Evolutionary conservation across 352 stramenopile genomes (phyloP), one percentile per base, ranked within the genome.

Genomic region (Pythium pyrilobum): DNA sequence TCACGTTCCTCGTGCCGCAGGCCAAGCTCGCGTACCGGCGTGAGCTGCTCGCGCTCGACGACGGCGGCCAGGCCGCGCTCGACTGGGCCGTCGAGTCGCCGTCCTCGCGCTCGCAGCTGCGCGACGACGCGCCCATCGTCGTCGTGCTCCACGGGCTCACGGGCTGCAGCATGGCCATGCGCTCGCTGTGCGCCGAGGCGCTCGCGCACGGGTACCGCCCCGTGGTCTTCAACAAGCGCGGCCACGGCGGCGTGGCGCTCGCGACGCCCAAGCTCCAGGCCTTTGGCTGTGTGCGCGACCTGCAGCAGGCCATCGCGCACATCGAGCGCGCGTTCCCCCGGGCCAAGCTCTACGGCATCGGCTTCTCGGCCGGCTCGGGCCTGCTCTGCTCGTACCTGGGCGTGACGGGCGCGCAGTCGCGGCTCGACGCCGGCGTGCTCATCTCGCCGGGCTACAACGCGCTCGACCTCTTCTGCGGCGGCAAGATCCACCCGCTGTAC

Each of bases 221-320:
- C 5, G 82, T 93, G 8, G 82, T 89, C 20, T 93, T 91, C 51
- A 93, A 91, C 62, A 93, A 93, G 66, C 72, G 82, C 43, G 82
- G 82, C 10, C 82, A 93, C 28, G 82, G 82, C 21, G 78, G 79
- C 5, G 39, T 88, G 36, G 59, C 64, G 38, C 69, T 92, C 23
- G 23, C 73, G 13, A 89, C 77, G 3, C 79, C 81, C 24, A 82
- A 70, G 59, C 64, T 92, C 10, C 81, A 92, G 50, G 62, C 48
- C 16, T 92, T 92, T 59, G 81, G 81, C n/a, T 85, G 70, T 43
- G 71, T 87, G 0, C 56, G 62, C 20, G 81, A 92, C 45, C 66
- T 90, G 18, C 25, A 67, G 33, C 44, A 81, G 32, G 81, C 72
- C 1, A 85, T 92, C 36, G 36, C 41, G 2, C 66, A 78, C 24